Evolutionary conservation across 2,329 filamentous ascomycete species (phyloP).

Genomic region (Colletotrichum filicis): DNA sequence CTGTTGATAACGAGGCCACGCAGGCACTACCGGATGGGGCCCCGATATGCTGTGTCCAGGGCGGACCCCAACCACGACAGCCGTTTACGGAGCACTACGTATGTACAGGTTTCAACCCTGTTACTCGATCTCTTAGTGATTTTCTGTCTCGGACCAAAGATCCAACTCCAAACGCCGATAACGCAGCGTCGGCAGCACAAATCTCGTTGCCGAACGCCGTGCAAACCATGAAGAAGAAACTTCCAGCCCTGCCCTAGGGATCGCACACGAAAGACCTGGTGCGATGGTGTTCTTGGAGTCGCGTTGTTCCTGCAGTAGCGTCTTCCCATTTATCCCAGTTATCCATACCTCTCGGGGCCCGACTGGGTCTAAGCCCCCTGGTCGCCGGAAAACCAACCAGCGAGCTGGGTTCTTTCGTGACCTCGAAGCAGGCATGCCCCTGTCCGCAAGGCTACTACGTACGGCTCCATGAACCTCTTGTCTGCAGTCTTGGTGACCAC

Average conservation of each 20-base stretch:
- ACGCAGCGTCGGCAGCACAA: background rate
- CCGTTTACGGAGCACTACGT: background rate
- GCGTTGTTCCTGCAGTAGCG: slow-evolving; percentile 34
- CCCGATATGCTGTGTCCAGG: slow-evolving; percentile 7
- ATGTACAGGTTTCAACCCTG: background rate
- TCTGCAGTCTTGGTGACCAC: background rate
- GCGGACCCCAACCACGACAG: background rate
- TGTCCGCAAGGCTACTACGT: background rate
- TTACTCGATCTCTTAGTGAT: background rate
- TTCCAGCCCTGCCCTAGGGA: background rate
- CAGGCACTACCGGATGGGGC: slow-evolving; percentile 20
- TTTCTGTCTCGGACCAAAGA: background rate
- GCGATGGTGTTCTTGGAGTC: slow-evolving; percentile 18
- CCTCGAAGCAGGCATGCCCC: slow-evolving; percentile 10
- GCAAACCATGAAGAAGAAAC: background rate
- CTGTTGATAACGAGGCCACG: slow-evolving; percentile 17
- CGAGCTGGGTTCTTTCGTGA: slow-evolving; percentile 10
- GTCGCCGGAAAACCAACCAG: slow-evolving; percentile 23
- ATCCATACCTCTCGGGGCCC: slow-evolving; percentile 9
- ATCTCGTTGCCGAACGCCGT: slow-evolving; percentile 5
- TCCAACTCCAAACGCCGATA: background rate
- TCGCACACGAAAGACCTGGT: slow-evolving; percentile 11
- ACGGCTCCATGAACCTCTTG: background rate
- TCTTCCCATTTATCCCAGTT: slow-evolving; percentile 17
- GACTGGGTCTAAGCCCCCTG: slow-evolving; percentile 12